These are phyloP conservation scores for Vitellaria paradoxa DNA, from an alignment of 179 eudicot species.

Conservation along the genomic window DNA sequence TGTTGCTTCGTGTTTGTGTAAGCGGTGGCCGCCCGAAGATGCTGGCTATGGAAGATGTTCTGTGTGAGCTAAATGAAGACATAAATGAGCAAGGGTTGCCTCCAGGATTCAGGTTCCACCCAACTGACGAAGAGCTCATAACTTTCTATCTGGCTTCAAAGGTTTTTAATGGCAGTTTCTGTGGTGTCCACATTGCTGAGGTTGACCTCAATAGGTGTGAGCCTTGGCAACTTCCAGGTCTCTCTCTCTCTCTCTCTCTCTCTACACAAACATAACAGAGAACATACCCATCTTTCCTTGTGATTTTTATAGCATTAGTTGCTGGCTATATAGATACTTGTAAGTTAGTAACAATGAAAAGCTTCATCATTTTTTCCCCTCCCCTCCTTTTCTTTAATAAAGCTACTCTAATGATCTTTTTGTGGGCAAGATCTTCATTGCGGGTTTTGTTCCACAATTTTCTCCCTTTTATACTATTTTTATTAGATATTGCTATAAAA, in stretches of 20 bases:
- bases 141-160: slow-evolving; percentile 75
- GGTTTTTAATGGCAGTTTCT: slow-evolving; percentile 40
- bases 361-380: background rate
- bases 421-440: too few relatives aligned
- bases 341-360: too few relatives aligned
- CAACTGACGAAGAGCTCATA: slow-evolving; percentile 82
- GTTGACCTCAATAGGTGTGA: slow-evolving; percentile 81
- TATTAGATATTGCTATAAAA: too few relatives aligned
- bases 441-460: too few relatives aligned
- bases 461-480: too few relatives aligned
- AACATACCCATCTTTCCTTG: too few relatives aligned
- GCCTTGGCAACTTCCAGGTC: slow-evolving; percentile 91
- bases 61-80: slow-evolving; percentile 53
- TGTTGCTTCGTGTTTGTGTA: background rate
- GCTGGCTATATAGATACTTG: too few relatives aligned
- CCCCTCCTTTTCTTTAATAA: too few relatives aligned
- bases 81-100: slow-evolving; percentile 51
- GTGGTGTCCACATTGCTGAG: slow-evolving; percentile 50
- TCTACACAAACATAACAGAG: too few relatives aligned
- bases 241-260: too few relatives aligned
- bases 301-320: too few relatives aligned
- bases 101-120: slow-evolving; percentile 88
- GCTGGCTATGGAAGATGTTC: slow-evolving; percentile 58
- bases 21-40: background rate
- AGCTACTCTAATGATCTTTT: too few relatives aligned